Conservation (phyloP, 2,329 filamentous ascomycete genomes). For the Penicillium aurantiogriseum region DNA sequence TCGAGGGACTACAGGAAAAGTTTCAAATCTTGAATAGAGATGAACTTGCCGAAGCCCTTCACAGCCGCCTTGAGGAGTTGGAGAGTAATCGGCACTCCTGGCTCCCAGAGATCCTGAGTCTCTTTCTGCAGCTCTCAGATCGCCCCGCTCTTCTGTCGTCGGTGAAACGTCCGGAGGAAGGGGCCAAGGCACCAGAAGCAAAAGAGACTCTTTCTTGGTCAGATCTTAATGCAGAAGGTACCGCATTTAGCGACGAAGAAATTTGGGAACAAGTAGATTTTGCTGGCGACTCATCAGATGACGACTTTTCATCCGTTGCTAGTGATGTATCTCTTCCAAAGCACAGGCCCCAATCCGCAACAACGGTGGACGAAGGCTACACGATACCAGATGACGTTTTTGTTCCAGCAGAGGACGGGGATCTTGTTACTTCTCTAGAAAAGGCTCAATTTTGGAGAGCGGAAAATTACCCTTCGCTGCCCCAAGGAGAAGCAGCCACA, state of each 20-base stretch:
- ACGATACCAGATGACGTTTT: constrained; percentile 36
- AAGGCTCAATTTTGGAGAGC: constrained; percentile 51
- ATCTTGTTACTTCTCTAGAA: constrained; percentile 41
- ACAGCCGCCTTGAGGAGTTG: constrained; percentile 60
- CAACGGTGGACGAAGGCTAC: constrained; percentile 33
- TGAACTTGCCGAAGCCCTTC: constrained; percentile 69
- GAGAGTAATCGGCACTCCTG: constrained; percentile 57
- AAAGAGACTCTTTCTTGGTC: constrained; percentile 66
- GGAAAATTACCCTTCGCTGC: constrained; percentile 19
- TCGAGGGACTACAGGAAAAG: constrained; percentile 78
- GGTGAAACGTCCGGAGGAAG: constrained; percentile 60
- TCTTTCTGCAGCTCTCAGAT: constrained; percentile 79
- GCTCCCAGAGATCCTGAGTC: constrained; percentile 74
- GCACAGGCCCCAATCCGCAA: constrained; percentile 28
- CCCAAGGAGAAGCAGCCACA: constrained; percentile 18
- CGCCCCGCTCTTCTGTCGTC: constrained; percentile 70
- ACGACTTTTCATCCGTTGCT: constrained; percentile 35
- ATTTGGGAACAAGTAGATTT: constrained; percentile 45
- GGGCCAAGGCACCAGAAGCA: constrained; percentile 47
- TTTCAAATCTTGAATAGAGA: constrained; percentile 79
- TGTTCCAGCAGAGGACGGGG: constrained; percentile 30
- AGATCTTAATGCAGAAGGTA: constrained; percentile 73
- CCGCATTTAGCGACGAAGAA: constrained; percentile 56
- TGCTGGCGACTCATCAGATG: constrained; percentile 40
- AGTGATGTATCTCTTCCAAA: constrained; percentile 33